Base-by-base conservation (phyloP, 768 basidiomycete species). In the Rhodotorula sphaerocarpa region DNA sequence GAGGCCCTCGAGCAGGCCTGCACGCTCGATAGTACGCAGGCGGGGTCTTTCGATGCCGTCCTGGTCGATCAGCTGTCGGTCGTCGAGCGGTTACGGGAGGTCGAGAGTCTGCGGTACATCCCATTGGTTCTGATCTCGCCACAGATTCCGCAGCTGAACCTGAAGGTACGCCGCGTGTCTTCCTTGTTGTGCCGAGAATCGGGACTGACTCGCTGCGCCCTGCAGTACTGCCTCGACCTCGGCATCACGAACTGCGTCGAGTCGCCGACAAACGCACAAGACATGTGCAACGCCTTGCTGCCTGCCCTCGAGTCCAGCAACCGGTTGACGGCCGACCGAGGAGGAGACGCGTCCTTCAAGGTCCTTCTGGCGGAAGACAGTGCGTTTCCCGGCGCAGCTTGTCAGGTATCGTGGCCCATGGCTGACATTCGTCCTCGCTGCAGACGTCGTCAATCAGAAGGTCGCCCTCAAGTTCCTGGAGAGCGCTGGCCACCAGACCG, bases 281-380 rank as follows among this genome's bases (percentile, higher is more conserved):
- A 96, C 70, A 83, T 99, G 18, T 84, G 88, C 0, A 86, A 90
- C 34, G 93, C 92, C 11, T 82, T 99, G 39, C 85, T 96, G 53
- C 87, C 90, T 4, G 93, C 95, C 0, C 81, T 99, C 54, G 95
- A 97, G 74, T 88, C 88, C 48, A 92, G 91, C 76, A 91, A 91
- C 27, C 86, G 91, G 67, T 87, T 86, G 64, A 87, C 89, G 0
- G 86, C 89, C 14, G 83, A 87, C 15, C 84, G 85, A 3, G 86
- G 87, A 28, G 92, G 85, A 73, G 88, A 93, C 70, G 81, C 88
- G 30, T 81, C 84, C 5, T 90, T 90, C 76, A 88, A 90, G 74
- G 93, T 99, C 69, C 81, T 99, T 33, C 82, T 99, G 21, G 95
- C 95, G 0, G 95, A 99, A 75, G 95, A 97, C 75, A 97, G 76